A percentile compares a stretch with the other conserved stretches of the same genome.
Evolutionary conservation across 2,329 filamentous ascomycete genomes (phyloP).

Genomic region (Zasmidium citrigriseum): DNA sequence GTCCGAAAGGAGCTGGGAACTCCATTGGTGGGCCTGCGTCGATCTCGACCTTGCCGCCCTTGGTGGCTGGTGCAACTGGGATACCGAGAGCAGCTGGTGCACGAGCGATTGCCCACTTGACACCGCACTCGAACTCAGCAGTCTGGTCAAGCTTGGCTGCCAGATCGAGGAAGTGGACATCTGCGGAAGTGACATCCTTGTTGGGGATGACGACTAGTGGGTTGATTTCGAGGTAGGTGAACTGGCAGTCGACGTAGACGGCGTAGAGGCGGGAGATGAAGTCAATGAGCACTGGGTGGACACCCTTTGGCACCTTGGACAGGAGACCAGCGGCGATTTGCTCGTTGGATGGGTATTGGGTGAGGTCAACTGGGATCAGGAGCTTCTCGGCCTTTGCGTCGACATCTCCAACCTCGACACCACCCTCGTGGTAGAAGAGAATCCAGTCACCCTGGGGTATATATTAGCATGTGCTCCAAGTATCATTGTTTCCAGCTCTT

Average conservation of each 20-base stretch:
- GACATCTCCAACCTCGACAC: conserved; percentile 99
- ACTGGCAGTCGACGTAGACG: conserved; percentile 99
- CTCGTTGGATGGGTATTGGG: conserved; percentile 93
- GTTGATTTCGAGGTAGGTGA: conserved; percentile 99
- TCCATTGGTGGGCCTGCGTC: conserved; percentile 98
- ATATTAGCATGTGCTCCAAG: conserved; percentile 31
- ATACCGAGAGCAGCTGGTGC: conserved; percentile 86
- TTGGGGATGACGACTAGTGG: conserved; percentile 97
- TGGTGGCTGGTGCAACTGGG: conserved; percentile 57
- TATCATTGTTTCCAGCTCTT: background rate
- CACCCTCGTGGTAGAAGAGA: conserved; percentile 98
- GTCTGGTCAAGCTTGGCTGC: conserved; percentile 99
- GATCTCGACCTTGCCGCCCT: conserved; percentile 79
- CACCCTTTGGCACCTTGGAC: conserved; percentile 89
- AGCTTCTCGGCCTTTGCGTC: conserved; percentile 99
- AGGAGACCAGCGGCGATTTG: conserved; percentile 83
- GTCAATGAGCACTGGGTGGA: conserved; percentile 98
- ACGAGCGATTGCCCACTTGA: conserved; percentile 97
- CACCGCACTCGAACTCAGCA: conserved; percentile 98
- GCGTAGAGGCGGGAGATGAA: conserved; percentile 98
- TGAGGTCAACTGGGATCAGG: conserved; percentile 91
- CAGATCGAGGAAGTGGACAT: conserved; percentile 96
- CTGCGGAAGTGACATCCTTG: conserved; percentile 83
- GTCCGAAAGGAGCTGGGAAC: conserved; percentile 97
- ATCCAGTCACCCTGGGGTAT: conserved; percentile 89